phyloP scores from a whole-genome alignment of 345 rosid genomes.

The Acer negundo region DNA sequence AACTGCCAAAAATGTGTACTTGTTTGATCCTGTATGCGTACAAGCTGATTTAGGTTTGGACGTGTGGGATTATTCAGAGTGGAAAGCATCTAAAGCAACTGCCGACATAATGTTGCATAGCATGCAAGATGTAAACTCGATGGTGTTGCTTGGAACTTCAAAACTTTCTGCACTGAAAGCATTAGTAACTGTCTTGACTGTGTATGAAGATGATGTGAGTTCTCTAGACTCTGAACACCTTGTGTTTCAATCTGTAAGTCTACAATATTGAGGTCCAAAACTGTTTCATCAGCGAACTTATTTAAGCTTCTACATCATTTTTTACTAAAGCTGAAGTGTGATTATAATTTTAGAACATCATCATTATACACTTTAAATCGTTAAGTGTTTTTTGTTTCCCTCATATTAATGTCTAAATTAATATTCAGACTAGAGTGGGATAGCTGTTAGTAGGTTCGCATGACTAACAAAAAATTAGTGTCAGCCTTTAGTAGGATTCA shows the following conservation, averaged over 20 bases:
- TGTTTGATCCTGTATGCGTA: conserved; percentile 55
- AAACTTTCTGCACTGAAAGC: conserved; percentile 68
- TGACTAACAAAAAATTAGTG: background rate
- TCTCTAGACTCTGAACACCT: conserved; percentile 22
- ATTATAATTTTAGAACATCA: background rate
- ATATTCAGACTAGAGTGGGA: background rate
- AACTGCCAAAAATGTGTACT: conserved; percentile 30
- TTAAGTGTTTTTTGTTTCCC: background rate
- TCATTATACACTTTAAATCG: background rate
- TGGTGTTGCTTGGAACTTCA: conserved; percentile 63
- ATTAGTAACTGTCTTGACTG: conserved; percentile 54
- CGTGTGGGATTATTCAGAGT: conserved; percentile 76
- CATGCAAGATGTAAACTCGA: conserved; percentile 67
- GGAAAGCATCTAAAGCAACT: conserved; percentile 66
- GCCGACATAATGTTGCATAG: conserved; percentile 62
- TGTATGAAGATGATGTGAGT: conserved; percentile 72
- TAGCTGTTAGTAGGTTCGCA: background rate
- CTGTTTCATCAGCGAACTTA: background rate
- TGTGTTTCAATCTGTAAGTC: conserved; percentile 2
- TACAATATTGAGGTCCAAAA: conserved; percentile 4
- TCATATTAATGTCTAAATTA: background rate
- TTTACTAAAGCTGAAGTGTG: background rate
- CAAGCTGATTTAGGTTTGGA: conserved; percentile 58
- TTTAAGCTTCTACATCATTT: background rate
- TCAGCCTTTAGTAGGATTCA: background rate